A percentile compares a stretch with the other conserved stretches of the same genome.
Conservation (phyloP, 345 rosid species). For the Limnanthes douglasii region DNA sequence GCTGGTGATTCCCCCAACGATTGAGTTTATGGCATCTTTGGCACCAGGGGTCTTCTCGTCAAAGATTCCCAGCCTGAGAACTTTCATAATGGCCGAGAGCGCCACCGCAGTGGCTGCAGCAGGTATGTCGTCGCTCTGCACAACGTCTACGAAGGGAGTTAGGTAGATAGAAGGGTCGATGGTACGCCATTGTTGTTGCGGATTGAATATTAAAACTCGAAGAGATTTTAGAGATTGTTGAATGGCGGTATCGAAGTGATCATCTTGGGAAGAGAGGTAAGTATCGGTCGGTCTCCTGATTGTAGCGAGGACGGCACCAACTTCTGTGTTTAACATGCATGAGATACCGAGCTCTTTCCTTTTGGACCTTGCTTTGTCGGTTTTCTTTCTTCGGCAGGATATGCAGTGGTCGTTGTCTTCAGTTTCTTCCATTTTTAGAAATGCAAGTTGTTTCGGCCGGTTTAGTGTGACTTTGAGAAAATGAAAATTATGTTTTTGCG, state of each 20-base stretch:
- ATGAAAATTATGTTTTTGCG: no score
- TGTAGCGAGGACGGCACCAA: slow-evolving; percentile 71
- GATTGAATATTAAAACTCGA: slow-evolving; percentile 71
- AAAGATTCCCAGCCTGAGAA: slow-evolving; percentile 47
- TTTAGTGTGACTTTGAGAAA: no score
- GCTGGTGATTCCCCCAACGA: slow-evolving; percentile 45
- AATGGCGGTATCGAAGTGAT: slow-evolving; percentile 28
- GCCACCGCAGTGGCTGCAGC: slow-evolving; percentile 63
- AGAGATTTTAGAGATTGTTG: slow-evolving; percentile 65
- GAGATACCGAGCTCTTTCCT: slow-evolving; percentile 58
- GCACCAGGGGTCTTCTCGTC: slow-evolving; percentile 74
- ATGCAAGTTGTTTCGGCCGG: no score
- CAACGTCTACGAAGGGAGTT: slow-evolving; percentile 68
- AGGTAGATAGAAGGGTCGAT: slow-evolving; percentile 73
- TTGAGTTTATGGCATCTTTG: slow-evolving; percentile 39
- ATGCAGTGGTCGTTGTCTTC: no score
- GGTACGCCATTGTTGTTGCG: slow-evolving; percentile 74
- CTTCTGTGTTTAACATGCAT: slow-evolving; percentile 91
- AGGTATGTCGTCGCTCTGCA: slow-evolving; percentile 66
- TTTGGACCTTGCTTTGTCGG: no score
- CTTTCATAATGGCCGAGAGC: slow-evolving; percentile 46
- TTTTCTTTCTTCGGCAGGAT: no score
- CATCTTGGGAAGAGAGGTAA: slow-evolving; percentile 37
- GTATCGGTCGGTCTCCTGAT: slow-evolving; percentile 43
- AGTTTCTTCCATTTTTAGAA: no score